Evolutionary conservation across 768 basidiomycete species (phyloP), one percentile per base, ranked within the genome.

Genomic region (Cubamyces lactineus): DNA sequence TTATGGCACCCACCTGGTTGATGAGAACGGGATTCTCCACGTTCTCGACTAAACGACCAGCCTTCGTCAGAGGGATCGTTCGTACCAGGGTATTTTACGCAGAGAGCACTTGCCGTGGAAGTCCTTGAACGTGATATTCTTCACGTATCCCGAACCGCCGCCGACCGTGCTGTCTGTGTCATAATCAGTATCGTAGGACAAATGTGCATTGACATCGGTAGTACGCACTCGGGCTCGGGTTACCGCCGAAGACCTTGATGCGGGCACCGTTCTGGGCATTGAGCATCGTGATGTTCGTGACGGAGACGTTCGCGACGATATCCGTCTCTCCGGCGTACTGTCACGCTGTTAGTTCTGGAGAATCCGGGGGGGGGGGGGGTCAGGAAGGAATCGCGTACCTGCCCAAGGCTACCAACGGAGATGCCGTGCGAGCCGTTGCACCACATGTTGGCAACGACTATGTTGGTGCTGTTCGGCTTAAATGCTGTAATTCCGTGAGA

Each of bases 221-320:
- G 21, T 19, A 64, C 67, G 56, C 73, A 59, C 75, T 67, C 1
- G 79, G 71, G 54, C 73, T 69, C 6, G 80, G 77, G 26, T 74
- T 76, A 0, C 80, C 82, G 4, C 79, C 79, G 61, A 81, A 83
- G 5, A 79, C 79, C 69, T 83, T 83, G 73, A 83, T 82, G n/a
- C 80, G 76, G 0, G 80, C 81, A 1, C 80, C 82, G 59, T 83
- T 81, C 64, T 80, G 71, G 2, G 79, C 78, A 47, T 82, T 79
- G 24, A 74, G 64, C 78, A 82, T 80, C 23, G 74, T 72, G 39
- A 83, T 70, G 58, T 82, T 78, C 26, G 71, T 69, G 39, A 76
- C 79, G 24, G 68, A 73, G 51, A 83, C 71, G 67, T 82, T 79
- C 24, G 75, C 75, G 28, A 81, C 79, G 50, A 82, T 79, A 46